Base-by-base conservation (phyloP, 2,329 filamentous ascomycete genomes). In the Parascedosporium putredinis region DNA sequence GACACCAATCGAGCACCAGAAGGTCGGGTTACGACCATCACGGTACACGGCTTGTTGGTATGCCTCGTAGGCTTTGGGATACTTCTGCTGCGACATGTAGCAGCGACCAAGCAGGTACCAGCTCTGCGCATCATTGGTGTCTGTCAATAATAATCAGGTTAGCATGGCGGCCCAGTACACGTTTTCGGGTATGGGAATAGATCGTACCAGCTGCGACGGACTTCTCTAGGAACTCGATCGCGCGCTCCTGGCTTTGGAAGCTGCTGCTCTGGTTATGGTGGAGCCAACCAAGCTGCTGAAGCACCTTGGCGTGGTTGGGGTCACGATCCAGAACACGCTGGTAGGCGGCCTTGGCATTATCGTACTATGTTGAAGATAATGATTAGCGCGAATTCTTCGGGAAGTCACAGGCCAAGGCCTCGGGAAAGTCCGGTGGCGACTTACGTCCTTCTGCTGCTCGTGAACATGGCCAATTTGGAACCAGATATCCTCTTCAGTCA, bases 31-130 rank as follows among this genome's bases (percentile, higher is more conserved):
- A 58, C 93, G 85, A 29, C 93, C 93, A 64, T 98, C 93, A 51
- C 93, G 88, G 64, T 98, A 98, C 34, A 98, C 93, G 2, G 93
- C 93, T 71, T 98, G 93, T 64, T 98, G 93, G 66, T 97, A 97
- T 5, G 93, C 91, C 64, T 98, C 93, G 60, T 97, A 97, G 0
- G 93, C 93, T 66, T 97, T 97, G 60, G 91, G 91, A 60, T 97
- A 97, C 66, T 97, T 97, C 66, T 95, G 88, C 69, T 96, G 91
- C 56, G 91, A 94, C 93, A 98, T 97, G 74, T 97, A 98, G 72
- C 93, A 97, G 58, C 93, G 83, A 40, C 93, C 93, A 47, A 98
- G 81, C 24, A 98, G 78, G 67, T 98, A 98, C 93, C 93, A 98
- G 70, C 91, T 97, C 69, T 97, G 93, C 22, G 93, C 89, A 68